Conservation (phyloP, 1,284 basidiomycete genomes). For the Ustilago curta region DNA sequence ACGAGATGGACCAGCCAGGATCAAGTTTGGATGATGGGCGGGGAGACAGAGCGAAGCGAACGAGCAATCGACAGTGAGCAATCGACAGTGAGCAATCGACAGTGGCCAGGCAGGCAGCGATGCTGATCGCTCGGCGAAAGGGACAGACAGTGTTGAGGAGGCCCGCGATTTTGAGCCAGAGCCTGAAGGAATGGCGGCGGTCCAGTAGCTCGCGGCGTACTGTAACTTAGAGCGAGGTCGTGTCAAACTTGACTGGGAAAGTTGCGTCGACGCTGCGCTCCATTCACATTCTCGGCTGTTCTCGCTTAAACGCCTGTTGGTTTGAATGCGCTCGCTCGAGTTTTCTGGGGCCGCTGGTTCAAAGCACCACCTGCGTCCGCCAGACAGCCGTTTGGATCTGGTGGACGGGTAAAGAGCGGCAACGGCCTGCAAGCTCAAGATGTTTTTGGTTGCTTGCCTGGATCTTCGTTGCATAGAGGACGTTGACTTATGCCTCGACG, state of each 20-base stretch:
- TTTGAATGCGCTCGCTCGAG: neutral
- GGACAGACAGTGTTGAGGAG: constrained; percentile 8
- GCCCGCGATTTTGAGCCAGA: neutral
- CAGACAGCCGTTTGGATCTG: too few relatives aligned
- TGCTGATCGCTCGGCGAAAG: constrained; percentile 5
- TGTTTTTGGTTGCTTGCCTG: neutral
- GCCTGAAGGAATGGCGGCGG: neutral
- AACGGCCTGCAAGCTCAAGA: neutral
- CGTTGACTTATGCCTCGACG: too few relatives aligned
- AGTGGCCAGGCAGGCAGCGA: neutral
- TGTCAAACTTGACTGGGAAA: neutral
- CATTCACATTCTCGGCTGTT: constrained; percentile 1
- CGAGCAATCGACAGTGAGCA: neutral
- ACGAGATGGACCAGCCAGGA: constrained; percentile 14
- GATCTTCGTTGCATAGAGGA: constrained; percentile 13
- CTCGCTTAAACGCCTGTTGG: neutral
- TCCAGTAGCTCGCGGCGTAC: neutral
- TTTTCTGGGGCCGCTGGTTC: neutral
- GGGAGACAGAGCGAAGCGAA: too few relatives aligned
- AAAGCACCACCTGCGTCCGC: neutral
- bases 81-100: neutral
- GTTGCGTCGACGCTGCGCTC: constrained; percentile 1
- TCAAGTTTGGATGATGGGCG: neutral
- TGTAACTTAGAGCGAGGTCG: neutral
- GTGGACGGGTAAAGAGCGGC: too few relatives aligned